Base-by-base conservation (phyloP, 2,329 filamentous ascomycete species). In the Neurospora sp. region DNA sequence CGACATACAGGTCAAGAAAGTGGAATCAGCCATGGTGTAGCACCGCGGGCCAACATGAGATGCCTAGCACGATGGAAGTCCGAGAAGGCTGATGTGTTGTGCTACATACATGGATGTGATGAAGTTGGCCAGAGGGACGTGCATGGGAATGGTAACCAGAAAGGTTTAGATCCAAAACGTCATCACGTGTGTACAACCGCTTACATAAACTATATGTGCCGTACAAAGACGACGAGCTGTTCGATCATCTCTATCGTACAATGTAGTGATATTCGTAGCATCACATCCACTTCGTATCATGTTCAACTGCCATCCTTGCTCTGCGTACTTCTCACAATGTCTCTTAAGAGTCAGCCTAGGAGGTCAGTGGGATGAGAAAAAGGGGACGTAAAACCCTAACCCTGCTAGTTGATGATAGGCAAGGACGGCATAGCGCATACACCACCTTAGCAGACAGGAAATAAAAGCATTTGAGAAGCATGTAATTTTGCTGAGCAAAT, bases 1-100 rank as follows among this genome's bases (percentile, higher is more conserved):
- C 67, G 86, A 88, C 19, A 87, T 69, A 70, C 83, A 75, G 38
- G 78, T 74, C 70, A 89, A 83, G 73, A 87, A 82, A 73, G 73
- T 57, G 37, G 41, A 69, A 73, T 75, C 75, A 19, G 19, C 15
- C 28, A 68, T 62, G 36, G 8, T 62, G 52, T 62, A 33, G 23
- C 52, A 62, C 52, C 17, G 28, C 28, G 36, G 52, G 52, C 23
- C 23, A 15, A 33, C 12, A 8, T 57, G 12, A 62, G 23, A 62
- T 33, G 52, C 46, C 23, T 57, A 28, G 8, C 12, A 62, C 28
- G 6, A 62, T 33, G 52, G 28, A 36, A 62, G 12, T 33, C 28
- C 52, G 52, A 33, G 52, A 62, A 33, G 3, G 23, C 46, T 17
- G 46, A 28, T 8, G 46, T 8, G 15, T 57, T 62, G 52, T 33